Percentiles rank a stretch among this genome's conserved stretches.
phyloP scores from a whole-genome alignment of 2,329 filamentous ascomycete genomes.

The Botrytis sinoallii region DNA sequence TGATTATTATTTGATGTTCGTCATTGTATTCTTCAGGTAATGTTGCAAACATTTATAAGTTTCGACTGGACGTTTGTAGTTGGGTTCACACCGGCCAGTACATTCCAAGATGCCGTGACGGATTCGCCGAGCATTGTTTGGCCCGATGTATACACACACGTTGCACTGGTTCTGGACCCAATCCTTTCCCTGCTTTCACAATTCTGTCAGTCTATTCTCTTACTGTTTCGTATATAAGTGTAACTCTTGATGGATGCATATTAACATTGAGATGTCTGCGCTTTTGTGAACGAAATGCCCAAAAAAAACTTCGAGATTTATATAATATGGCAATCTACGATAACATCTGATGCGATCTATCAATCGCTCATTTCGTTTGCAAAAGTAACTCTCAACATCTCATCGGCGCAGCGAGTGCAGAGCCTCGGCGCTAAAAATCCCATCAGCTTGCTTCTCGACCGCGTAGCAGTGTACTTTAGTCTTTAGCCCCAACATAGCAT shows the following conservation, averaged over 20 bases:
- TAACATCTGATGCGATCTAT: not conserved
- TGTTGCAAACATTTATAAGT: not conserved
- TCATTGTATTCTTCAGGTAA: not conserved
- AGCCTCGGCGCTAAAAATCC: not conserved
- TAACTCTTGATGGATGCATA: not conserved
- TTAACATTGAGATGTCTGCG: not conserved
- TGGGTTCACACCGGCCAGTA: not conserved
- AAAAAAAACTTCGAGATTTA: not conserved
- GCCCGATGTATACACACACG: not conserved
- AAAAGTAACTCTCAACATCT: accelerated
- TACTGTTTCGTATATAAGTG: not conserved
- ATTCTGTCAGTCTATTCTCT: not conserved
- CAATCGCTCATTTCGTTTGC: not conserved
- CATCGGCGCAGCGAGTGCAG: not conserved
- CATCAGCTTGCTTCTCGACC: not conserved
- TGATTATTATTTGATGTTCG: not conserved
- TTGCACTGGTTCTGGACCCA: not conserved
- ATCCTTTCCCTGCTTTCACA: not conserved
- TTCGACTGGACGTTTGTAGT: not conserved
- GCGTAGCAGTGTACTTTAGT: not conserved
- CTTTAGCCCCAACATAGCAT: not conserved
- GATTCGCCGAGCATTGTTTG: not conserved
- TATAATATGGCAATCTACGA: not conserved
- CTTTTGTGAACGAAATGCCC: not conserved
- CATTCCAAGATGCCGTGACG: not conserved